These are phyloP conservation scores for Barnettozyma sp. DNA, from an alignment of 805 yeast species.

Conservation along the genomic window DNA sequence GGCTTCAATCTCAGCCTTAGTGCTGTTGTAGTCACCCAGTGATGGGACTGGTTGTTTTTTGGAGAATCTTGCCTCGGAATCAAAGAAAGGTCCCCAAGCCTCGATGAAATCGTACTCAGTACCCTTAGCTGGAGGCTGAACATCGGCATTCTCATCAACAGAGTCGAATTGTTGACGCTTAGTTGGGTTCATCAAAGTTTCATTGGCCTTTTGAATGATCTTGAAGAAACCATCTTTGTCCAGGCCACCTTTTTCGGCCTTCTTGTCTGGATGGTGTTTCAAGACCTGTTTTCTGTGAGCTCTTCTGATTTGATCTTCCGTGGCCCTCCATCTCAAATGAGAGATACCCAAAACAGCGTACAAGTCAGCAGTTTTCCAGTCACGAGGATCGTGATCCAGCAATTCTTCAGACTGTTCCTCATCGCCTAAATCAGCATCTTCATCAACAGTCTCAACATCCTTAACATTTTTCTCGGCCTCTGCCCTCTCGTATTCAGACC, in stretches of 20 bases:
- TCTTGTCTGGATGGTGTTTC: constrained; percentile 97
- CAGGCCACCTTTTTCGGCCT: constrained; percentile 77
- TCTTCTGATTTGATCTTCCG: constrained; percentile 86
- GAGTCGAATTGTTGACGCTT: constrained; percentile 94
- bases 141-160: constrained; percentile 85
- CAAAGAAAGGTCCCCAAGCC: constrained; percentile 91
- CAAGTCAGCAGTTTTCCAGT: constrained; percentile 95
- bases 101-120: constrained; percentile 75
- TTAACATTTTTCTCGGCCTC: constrained; percentile 87
- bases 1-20: constrained; percentile 75
- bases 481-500: constrained; percentile 94
- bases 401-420: constrained; percentile 65
- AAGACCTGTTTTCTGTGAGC: constrained; percentile 96
- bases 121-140: constrained; percentile 65
- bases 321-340: constrained; percentile 85
- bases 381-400: constrained; percentile 89
- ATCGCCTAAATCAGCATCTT: constrained; percentile 56
- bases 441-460: constrained; percentile 49
- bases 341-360: constrained; percentile 94
- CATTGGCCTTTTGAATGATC: constrained; percentile 95
- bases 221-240: constrained; percentile 96
- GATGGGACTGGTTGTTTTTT: constrained; percentile 83
- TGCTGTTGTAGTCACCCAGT: constrained; percentile 60
- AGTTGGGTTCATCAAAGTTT: constrained; percentile 74
- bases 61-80: constrained; percentile 85